A percentile compares a stretch with the other conserved stretches of the same genome.
These are phyloP conservation scores for Rhizopogon rudus DNA, from an alignment of 768 basidiomycete genomes.

Conservation along the genomic window DNA sequence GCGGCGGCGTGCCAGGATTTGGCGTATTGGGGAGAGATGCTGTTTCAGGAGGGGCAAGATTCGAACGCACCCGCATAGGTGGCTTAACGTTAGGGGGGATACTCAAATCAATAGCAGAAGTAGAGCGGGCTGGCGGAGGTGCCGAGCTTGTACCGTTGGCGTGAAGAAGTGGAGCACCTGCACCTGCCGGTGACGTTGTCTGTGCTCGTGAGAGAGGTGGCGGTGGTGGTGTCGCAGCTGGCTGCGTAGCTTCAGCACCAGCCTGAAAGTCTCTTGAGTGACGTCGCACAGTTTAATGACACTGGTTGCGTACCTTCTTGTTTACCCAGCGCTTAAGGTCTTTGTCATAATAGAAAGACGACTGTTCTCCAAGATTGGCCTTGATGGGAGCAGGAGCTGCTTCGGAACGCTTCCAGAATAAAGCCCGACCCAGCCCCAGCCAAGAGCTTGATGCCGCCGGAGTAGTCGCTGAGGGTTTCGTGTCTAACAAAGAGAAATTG, in stretches of 20 bases:
- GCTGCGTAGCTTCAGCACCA: slow-evolving; percentile 47
- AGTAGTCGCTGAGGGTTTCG: slow-evolving; percentile 13
- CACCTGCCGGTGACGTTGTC: slow-evolving; percentile 74
- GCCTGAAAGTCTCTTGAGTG: slow-evolving; percentile 34
- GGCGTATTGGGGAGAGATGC: slow-evolving; percentile 31
- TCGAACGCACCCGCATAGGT: slow-evolving; percentile 59
- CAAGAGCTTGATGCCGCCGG: slow-evolving; percentile 52
- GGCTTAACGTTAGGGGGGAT: slow-evolving; percentile 47
- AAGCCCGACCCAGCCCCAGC: slow-evolving; percentile 70
- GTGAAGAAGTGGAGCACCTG: slow-evolving; percentile 31
- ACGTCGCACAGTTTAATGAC: not conserved
- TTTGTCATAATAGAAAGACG: slow-evolving; percentile 86
- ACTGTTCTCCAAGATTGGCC: slow-evolving; percentile 92
- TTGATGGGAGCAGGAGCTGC: slow-evolving; percentile 66
- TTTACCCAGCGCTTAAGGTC: slow-evolving; percentile 97
- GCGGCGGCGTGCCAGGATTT: slow-evolving; percentile 16
- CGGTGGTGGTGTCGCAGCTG: slow-evolving; percentile 40
- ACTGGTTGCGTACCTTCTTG: slow-evolving; percentile 59
- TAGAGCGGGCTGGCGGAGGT: slow-evolving; percentile 47
- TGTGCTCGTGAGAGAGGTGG: slow-evolving; percentile 84
- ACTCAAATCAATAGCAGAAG: slow-evolving; percentile 60
- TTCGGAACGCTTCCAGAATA: slow-evolving; percentile 68
- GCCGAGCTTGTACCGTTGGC: slow-evolving; percentile 23
- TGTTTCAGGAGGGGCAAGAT: slow-evolving; percentile 47
- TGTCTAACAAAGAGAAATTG: slow-evolving; percentile 3